Percentiles rank a stretch among this genome's conserved stretches.
Evolutionary conservation across 1,284 basidiomycete species (phyloP).

Genomic region (Cutaneotrichosporon cutaneum): DNA sequence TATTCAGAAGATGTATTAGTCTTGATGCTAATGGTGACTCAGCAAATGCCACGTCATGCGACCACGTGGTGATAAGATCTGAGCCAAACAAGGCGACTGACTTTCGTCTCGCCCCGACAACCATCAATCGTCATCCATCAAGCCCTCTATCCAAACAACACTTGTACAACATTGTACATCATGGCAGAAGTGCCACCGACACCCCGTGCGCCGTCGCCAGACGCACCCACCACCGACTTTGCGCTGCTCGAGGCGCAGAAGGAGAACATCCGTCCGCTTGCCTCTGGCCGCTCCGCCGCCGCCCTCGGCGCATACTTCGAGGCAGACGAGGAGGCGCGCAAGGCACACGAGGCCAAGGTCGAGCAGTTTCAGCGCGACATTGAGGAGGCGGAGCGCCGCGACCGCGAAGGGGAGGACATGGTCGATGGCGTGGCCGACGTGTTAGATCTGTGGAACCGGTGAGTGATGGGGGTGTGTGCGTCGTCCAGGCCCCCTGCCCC

Average conservation of each 20-base stretch:
- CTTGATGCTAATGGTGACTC: not conserved
- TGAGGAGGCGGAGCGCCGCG: conserved; percentile 49
- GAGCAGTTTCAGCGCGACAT: conserved; percentile 51
- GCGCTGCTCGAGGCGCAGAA: conserved; percentile 59
- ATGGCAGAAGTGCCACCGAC: conserved; percentile 9
- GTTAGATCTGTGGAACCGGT: conserved; percentile 55
- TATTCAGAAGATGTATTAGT: conserved; percentile 1
- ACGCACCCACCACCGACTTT: conserved; percentile 53
- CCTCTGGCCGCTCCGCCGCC: conserved; percentile 59
- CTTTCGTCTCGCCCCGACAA: not conserved
- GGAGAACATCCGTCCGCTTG: conserved; percentile 62
- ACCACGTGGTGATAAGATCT: not conserved
- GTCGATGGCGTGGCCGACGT: conserved; percentile 53
- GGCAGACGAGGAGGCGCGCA: conserved; percentile 50
- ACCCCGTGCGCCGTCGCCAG: conserved; percentile 12
- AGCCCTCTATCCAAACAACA: conserved; percentile 1
- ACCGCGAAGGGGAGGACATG: conserved; percentile 61
- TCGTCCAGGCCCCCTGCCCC: not conserved
- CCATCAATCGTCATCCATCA: conserved; percentile 1
- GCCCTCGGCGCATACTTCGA: conserved; percentile 57
- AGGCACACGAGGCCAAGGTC: conserved; percentile 53
- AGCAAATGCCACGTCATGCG: conserved; percentile 8
- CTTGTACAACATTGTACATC: not conserved
- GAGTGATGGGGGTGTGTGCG: conserved; percentile 18
- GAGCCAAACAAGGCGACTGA: conserved; percentile 18